Percentiles rank a stretch among this genome's conserved stretches.
These are phyloP conservation scores for Leccinum disarticulatum DNA, from an alignment of 768 basidiomycete species.

Conservation along the genomic window DNA sequence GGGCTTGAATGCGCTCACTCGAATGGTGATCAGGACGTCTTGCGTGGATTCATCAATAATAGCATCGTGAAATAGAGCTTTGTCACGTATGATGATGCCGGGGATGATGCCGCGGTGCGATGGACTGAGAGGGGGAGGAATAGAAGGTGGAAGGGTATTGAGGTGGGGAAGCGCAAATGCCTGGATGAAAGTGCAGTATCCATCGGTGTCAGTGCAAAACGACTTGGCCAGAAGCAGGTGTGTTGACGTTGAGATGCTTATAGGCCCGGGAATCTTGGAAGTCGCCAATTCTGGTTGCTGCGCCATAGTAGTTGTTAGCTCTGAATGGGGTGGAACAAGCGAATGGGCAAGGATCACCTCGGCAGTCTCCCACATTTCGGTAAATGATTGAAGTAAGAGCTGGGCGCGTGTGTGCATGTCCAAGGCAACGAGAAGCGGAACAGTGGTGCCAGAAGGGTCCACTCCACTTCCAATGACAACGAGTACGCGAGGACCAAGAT, in stretches of 20 bases:
- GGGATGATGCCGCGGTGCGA: background rate
- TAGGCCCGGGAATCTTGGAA: background rate
- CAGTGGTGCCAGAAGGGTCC: no score
- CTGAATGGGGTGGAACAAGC: background rate
- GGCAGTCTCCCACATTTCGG: background rate
- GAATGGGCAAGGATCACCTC: conserved; percentile 1
- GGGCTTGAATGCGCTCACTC: background rate
- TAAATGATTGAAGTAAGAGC: conserved; percentile 2
- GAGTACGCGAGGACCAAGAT: conserved; percentile 20
- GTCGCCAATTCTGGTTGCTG: background rate
- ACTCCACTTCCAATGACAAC: background rate
- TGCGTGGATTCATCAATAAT: background rate
- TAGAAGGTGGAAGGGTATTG: background rate
- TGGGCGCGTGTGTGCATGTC: conserved; percentile 15
- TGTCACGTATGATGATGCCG: background rate
- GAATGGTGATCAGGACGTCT: background rate
- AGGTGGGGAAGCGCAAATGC: background rate
- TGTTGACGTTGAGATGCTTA: conserved; percentile 20
- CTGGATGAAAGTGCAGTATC: conserved; percentile 11
- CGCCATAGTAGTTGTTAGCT: background rate
- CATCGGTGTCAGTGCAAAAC: background rate
- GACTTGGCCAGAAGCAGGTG: conserved; percentile 16
- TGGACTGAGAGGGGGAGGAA: background rate
- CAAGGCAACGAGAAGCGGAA: conserved; percentile 7
- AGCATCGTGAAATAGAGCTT: background rate